A percentile compares a stretch with the other conserved stretches of the same genome.
Evolutionary conservation across 2,329 filamentous ascomycete species (phyloP).

Genomic region (Gnomoniopsis smithogilvyi): DNA sequence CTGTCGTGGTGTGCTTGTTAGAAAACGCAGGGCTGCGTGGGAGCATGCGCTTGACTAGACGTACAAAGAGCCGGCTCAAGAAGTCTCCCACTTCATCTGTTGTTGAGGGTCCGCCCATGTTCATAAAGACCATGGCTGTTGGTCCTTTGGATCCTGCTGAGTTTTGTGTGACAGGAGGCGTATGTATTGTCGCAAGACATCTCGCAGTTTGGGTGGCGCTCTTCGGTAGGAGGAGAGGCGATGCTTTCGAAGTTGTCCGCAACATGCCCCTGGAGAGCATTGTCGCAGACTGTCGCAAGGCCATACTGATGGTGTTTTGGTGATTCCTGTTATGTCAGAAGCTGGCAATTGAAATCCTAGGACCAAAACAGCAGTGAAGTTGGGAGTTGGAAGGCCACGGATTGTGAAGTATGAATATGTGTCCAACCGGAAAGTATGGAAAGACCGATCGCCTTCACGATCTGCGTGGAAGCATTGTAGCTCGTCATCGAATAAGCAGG

Average conservation of each 20-base stretch:
- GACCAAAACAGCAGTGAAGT: background rate
- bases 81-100: constrained; percentile 87
- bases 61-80: constrained; percentile 85
- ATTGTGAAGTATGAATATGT: background rate
- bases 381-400: background rate
- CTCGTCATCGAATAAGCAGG: constrained; percentile 7
- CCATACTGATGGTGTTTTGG: constrained; percentile 23
- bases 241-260: constrained; percentile 19
- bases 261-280: constrained; percentile 32
- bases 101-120: constrained; percentile 95
- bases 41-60: constrained; percentile 28
- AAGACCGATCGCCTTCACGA: background rate
- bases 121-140: constrained; percentile 97
- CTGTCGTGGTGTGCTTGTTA: constrained; percentile 39
- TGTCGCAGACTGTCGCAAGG: constrained; percentile 35
- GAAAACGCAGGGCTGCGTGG: background rate
- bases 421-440: background rate
- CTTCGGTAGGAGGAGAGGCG: constrained; percentile 25
- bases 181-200: constrained; percentile 54
- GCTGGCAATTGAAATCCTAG: background rate
- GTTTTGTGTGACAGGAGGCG: constrained; percentile 78
- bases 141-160: constrained; percentile 68
- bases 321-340: background rate
- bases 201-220: constrained; percentile 37
- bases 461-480: constrained; percentile 1